Evolutionary conservation across 1,139 yeast genomes (phyloP).

Genomic region (Spencermartinsiella ligniputridi): DNA sequence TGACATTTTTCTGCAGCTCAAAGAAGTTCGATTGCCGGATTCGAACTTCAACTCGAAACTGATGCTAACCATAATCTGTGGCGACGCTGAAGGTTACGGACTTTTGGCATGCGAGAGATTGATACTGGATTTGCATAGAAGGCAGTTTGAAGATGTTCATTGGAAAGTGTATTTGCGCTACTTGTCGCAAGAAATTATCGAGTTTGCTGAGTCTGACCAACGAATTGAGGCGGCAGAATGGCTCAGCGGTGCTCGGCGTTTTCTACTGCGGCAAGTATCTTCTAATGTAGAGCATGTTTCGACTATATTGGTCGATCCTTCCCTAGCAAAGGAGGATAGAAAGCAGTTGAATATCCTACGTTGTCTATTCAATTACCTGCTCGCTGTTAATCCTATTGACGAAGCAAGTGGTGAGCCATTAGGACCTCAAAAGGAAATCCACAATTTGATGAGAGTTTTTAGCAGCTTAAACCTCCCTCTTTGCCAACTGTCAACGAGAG

Average conservation of each 20-base stretch:
- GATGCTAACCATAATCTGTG: constrained; percentile 19
- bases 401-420: constrained; percentile 1
- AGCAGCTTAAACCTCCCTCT: constrained; percentile 1
- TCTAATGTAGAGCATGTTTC: constrained; percentile 16
- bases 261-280: constrained; percentile 18
- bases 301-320: constrained; percentile 20
- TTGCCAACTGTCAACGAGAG: constrained; percentile 4
- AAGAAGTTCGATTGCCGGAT: constrained; percentile 19
- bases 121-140: constrained; percentile 23
- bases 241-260: constrained; percentile 11
- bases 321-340: constrained; percentile 18
- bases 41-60: constrained; percentile 16
- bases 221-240: constrained; percentile 8
- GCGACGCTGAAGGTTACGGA: constrained; percentile 10
- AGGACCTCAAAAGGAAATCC: neutral
- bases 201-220: constrained; percentile 9
- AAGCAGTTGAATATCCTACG: constrained; percentile 15
- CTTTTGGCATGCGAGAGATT: constrained; percentile 23
- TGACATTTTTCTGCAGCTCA: constrained; percentile 30
- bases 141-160: constrained; percentile 20
- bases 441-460: neutral
- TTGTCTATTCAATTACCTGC: constrained; percentile 12
- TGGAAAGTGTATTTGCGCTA: constrained; percentile 22
- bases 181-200: constrained; percentile 22
- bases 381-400: constrained; percentile 7